Evolutionary conservation across 108 stramenopile species (phyloP).

Genomic region (Seminavis robusta): DNA sequence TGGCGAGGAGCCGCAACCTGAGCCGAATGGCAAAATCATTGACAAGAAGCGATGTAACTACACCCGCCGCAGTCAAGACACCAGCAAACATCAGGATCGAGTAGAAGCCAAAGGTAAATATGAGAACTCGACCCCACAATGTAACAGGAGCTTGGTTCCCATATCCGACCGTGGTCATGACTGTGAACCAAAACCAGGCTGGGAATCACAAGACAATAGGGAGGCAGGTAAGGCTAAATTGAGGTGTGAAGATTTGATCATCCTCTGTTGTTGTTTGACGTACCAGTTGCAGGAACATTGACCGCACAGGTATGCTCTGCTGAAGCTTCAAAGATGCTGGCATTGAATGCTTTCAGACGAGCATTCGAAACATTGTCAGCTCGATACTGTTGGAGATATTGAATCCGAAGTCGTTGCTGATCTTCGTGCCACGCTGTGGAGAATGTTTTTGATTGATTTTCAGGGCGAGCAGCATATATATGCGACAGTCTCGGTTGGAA

Average conservation of each 20-base stretch:
- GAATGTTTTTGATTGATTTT: too few relatives aligned
- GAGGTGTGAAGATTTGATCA: too few relatives aligned
- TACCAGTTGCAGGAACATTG: slow-evolving; percentile 16
- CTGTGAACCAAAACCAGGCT: slow-evolving; percentile 52
- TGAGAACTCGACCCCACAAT: slow-evolving; percentile 25
- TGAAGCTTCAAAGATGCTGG: slow-evolving; percentile 38
- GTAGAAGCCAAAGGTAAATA: slow-evolving; percentile 40
- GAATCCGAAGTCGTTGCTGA: too few relatives aligned
- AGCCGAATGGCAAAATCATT: slow-evolving; percentile 26
- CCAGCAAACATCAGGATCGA: slow-evolving; percentile 40
- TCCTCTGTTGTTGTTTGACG: too few relatives aligned
- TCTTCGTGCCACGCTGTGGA: too few relatives aligned
- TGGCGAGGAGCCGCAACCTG: slow-evolving; percentile 11
- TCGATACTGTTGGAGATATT: too few relatives aligned
- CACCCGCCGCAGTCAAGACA: slow-evolving; percentile 35
- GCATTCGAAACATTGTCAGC: too few relatives aligned
- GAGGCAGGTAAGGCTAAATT: too few relatives aligned
- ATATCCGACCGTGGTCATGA: slow-evolving; percentile 64
- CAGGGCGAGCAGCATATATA: too few relatives aligned
- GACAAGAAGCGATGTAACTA: slow-evolving; percentile 25
- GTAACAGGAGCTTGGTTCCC: slow-evolving; percentile 54
- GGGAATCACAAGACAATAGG: too few relatives aligned
- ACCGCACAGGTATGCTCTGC: slow-evolving; percentile 19
- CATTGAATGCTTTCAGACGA: too few relatives aligned
- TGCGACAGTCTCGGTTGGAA: too few relatives aligned